A percentile compares a stretch with the other conserved stretches of the same genome.
Evolutionary conservation across 805 yeast species (phyloP).

Genomic region (Komagataella kurtzmanii): DNA sequence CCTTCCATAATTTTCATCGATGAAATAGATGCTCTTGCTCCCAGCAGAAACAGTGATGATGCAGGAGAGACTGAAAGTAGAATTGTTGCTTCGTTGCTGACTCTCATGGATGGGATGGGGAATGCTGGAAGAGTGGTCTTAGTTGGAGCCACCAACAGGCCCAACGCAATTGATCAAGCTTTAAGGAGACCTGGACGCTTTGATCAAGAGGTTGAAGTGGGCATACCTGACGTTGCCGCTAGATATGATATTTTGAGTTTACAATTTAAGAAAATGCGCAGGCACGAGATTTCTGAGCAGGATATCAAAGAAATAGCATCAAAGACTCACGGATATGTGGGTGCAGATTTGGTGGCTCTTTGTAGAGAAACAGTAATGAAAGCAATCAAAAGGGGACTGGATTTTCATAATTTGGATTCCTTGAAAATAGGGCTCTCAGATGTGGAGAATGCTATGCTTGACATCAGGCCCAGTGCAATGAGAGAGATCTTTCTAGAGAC

Average conservation of each 20-base stretch:
- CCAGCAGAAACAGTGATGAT: constrained; percentile 72
- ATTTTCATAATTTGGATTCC: constrained; percentile 6
- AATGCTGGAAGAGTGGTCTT: constrained; percentile 52
- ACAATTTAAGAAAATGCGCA: constrained; percentile 43
- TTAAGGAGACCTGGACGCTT: constrained; percentile 86
- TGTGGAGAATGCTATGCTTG: constrained; percentile 57
- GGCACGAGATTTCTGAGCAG: constrained; percentile 33
- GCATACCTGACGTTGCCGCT: constrained; percentile 81
- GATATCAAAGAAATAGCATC: constrained; percentile 54
- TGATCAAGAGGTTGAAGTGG: constrained; percentile 85
- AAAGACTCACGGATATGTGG: constrained; percentile 93
- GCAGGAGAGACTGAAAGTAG: constrained; percentile 84
- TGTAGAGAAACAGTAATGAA: constrained; percentile 82
- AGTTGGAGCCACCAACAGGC: constrained; percentile 88
- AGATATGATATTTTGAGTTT: constrained; percentile 59
- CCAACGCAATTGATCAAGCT: constrained; percentile 84
- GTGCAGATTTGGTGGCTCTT: constrained; percentile 85
- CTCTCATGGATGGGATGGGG: constrained; percentile 71
- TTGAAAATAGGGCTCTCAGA: constrained; percentile 41
- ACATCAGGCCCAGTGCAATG: constrained; percentile 95
- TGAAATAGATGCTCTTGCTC: constrained; percentile 88
- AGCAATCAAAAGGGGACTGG: constrained; percentile 49
- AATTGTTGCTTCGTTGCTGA: constrained; percentile 78
- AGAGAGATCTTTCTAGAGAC: constrained; percentile 87
- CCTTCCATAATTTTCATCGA: constrained; percentile 86